Evolutionary conservation across 2,329 filamentous ascomycete species (phyloP), one percentile per base, ranked within the genome.

Genomic region (Ophiostoma piceae): DNA sequence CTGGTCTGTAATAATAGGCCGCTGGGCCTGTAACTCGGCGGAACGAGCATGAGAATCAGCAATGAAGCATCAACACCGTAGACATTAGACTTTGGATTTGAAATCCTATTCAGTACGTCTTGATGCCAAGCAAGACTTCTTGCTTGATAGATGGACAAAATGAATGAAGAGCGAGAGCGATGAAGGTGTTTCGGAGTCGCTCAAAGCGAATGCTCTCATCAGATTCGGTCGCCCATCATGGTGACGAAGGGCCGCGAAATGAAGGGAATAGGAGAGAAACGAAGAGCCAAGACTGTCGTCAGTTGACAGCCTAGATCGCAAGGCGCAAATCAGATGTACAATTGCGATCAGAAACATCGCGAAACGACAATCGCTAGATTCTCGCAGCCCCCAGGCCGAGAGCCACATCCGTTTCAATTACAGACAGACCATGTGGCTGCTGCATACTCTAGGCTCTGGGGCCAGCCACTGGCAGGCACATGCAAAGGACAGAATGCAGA

Each of bases 1-100:
- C 68, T 26, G 65, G 37, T 41, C 41, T 68, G 70, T 68, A 67
- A 70, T 71, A 71, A 70, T 29, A 29, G 57, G 57, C 3, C 16
- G 43, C 16, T 5, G 43, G 43, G 19, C 26, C 39, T 41, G 9
- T 26, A 35, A n/a, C 14, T 16, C 14, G n/a, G 16, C 5, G 6
- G 43, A 16, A 47, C 19, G 7, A 47, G 6, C 16, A 47, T n/a
- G 16, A 47, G 43, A n/a, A 47, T 16, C 19, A 47, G 19, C 19
- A n/a, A n/a, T 7, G 19, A 47, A 47, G 14, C 43, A 7, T 47
- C 43, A 47, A 47, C 5, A n/a, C 43, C 16, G 16, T 8, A 5
- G 16, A 8, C 16, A 19, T 6, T 47, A 8, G 43, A 7, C 6
- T 47, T n/a, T 7, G 7, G 5, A 47, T 6, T 47, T 47, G 16